phyloP scores from a whole-genome alignment of 1,284 basidiomycete species.

The Ceratobasidium sp. region DNA sequence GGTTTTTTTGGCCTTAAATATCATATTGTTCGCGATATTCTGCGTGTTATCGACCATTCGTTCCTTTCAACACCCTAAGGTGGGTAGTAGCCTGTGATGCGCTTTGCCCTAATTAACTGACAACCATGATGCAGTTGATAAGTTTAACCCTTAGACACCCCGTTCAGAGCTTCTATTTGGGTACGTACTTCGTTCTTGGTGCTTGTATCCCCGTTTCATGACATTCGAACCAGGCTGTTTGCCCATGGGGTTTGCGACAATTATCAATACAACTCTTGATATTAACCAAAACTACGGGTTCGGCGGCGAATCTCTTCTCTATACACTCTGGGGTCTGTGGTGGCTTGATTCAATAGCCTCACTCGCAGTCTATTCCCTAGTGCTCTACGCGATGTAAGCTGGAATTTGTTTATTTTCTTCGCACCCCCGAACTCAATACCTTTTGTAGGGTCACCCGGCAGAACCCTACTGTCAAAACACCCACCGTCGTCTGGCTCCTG shows the following conservation, averaged over 20 bases:
- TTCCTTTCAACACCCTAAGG: slow-evolving; percentile 22
- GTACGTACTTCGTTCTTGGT: background rate
- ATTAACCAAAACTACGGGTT: slow-evolving; percentile 13
- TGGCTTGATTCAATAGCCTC: slow-evolving; percentile 20
- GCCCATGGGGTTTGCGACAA: slow-evolving; percentile 37
- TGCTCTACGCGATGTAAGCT: slow-evolving; percentile 31
- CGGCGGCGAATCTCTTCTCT: slow-evolving; percentile 4
- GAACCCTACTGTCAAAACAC: slow-evolving; percentile 18
- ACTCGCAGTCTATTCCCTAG: slow-evolving; percentile 12
- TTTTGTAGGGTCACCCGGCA: slow-evolving; percentile 24
- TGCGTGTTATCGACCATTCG: slow-evolving; percentile 3
- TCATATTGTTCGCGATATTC: slow-evolving; percentile 8
- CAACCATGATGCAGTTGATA: background rate
- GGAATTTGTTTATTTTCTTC: background rate
- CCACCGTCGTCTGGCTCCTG: slow-evolving; percentile 31
- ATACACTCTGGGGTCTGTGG: slow-evolving; percentile 25
- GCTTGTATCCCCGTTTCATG: background rate
- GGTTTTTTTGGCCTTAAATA: slow-evolving; percentile 17
- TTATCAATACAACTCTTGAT: slow-evolving; percentile 35
- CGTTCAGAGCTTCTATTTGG: slow-evolving; percentile 34
- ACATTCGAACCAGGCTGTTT: slow-evolving; percentile 10
- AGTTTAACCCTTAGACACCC: slow-evolving; percentile 17
- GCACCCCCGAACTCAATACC: background rate
- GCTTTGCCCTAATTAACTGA: background rate
- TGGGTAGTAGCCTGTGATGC: background rate